Base-by-base conservation (phyloP, 2,329 filamentous ascomycete genomes). In the Stachybotrys echinatus region DNA sequence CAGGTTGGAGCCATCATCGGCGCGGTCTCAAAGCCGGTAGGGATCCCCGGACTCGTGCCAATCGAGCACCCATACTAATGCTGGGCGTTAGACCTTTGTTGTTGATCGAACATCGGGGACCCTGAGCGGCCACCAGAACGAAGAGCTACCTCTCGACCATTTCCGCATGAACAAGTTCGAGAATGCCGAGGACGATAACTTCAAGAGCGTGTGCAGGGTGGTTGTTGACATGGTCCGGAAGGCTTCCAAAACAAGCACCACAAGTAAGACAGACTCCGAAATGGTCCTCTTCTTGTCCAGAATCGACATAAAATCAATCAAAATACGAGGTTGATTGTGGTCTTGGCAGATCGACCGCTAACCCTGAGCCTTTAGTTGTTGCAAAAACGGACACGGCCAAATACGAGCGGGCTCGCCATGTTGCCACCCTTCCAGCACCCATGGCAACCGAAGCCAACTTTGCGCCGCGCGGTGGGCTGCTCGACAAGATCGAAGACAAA, bases 151-250 rank as follows among this genome's bases (percentile, higher is more conserved):
- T 10, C 40, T 51, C 7, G 44, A 51, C 10, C 52, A 53, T 34
- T 53, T 53, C 18, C 12, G 37, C 6, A 47, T 53, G 42, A 53
- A 53, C 49, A 53, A 53, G 23, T 53, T 51, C 17, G 22, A 49
- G 21, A 23, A 43, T 27, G 20, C 23, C 1, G 12, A 53, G 2
- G 49, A 53, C 20, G 21, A 34, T 2, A 20, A 49, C 23, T 53
- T 38, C 37, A 2, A 17, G 5, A 20, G 18, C 27, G 18, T 4
- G 6, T 48, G 48, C 7, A 18, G 39, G 10, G 39, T 12, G n/a
- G 18, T 42, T 21, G 20, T 10, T n/a, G 10, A n/a, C 8, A 42
- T 42, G 39, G 39, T n/a, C 8, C 39, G 18, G n/a, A 42, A 21
- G 5, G n/a, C 39, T n/a, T 8, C 18, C 8, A 21, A 42, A n/a